Evolutionary conservation across 2,329 filamentous ascomycete genomes (phyloP), one percentile per base, ranked within the genome.

Genomic region (Penicillium sclerotigenum): DNA sequence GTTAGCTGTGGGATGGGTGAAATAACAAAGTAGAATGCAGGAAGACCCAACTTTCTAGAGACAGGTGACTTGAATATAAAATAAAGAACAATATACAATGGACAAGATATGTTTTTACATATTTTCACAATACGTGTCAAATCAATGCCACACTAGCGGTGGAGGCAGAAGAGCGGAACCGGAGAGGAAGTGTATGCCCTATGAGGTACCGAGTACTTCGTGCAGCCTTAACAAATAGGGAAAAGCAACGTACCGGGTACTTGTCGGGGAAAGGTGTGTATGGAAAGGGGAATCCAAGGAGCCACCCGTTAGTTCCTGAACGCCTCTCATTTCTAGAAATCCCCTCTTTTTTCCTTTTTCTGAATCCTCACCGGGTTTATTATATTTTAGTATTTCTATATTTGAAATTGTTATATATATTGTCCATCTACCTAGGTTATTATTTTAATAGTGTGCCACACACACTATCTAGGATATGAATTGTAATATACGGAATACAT

Each of bases 81-180:
- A 28, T 18, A 31, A 29, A n/a, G n/a, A n/a, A n/a, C n/a, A n/a
- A n/a, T n/a, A n/a, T n/a, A n/a, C n/a, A n/a, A n/a, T n/a, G n/a
- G n/a, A n/a, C n/a, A n/a, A n/a, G n/a, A n/a, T n/a, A n/a, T n/a
- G n/a, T n/a, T n/a, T n/a, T n/a, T n/a, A n/a, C n/a, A n/a, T 36
- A n/a, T 22, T 10, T 41, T n/a, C 28, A 46, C 52, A 61, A 60
- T 49, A 56, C 57, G 61, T 54, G 59, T 58, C 51, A 58, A 56
- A 59, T 52, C 53, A 51, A 57, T 31, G 29, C 11, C 11, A 31
- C 20, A 42, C 47, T 59, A 48, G 42, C 50, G 49, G 56, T 61
- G 41, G 58, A 51, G 50, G 34, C 16, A 28, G 24, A 42, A 40
- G 47, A 38, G 34, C 40, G 48, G 22, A 37, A 52, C 37, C 36